Evolutionary conservation across 2,329 filamentous ascomycete species (phyloP), one percentile per base, ranked within the genome.

Genomic region (Colletotrichum trifolii): DNA sequence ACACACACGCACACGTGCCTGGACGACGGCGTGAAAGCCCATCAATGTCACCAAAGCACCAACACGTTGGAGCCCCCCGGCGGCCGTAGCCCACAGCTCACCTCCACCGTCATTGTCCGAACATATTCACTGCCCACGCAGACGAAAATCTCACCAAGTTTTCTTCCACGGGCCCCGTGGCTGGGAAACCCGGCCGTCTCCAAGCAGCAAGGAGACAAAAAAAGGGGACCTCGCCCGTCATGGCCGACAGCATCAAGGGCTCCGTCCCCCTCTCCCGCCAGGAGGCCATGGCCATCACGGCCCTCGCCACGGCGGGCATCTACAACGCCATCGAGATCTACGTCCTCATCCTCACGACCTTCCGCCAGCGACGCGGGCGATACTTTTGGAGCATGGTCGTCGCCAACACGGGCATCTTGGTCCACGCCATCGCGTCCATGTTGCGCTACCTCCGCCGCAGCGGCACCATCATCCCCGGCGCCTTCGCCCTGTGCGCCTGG

Each of bases 361-460:
- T 74, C 64, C 67, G 69, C 56, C 54, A 60, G 13, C 68, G 70
- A 17, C 46, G 43, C 8, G 71, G 73, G 9, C 67, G 72, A 38
- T 75, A 75, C 65, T 75, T 75, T 53, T 75, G 73, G 72, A 71
- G 71, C 67, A 67, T 74, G 57, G 8, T 75, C 8, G 61, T 69
- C 47, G 67, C 72, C 17, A 71, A 72, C 25, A 57, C 48, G 15
- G 73, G 73, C 0, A 83, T 90, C 42, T 85, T 84, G 2, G 78
- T 89, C 10, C 85, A 85, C 70, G 75, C 81, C 9, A 85, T 87
- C 79, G 81, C 79, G 12, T 84, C 79, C 52, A 81, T 87, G 2
- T 87, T 88, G 74, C 53, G 60, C 34, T 61, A 55, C 43, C 36
- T 66, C 38, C 6, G 42, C 12, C 64, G 35, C 42, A 17, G 15